Conservation (phyloP, 2,329 filamentous ascomycete genomes). For the Penicillium rolfsii region DNA sequence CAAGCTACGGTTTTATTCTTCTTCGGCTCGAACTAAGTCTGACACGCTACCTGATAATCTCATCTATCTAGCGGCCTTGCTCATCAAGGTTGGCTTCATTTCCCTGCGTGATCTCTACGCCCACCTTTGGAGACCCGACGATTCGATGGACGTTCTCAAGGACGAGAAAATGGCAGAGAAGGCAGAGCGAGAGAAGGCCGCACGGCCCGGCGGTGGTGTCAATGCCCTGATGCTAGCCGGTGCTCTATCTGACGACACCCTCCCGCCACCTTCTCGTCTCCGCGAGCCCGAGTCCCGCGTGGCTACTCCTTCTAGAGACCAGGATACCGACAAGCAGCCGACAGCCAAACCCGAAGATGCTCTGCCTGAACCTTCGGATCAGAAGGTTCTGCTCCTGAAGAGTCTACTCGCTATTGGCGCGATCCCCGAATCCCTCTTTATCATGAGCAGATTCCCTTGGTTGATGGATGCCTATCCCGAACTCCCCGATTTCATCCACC, state of each 20-base stretch:
- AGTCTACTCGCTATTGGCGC: conserved; percentile 89
- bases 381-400: conserved; percentile 83
- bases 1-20: conserved; percentile 94
- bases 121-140: conserved; percentile 84
- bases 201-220: conserved; percentile 69
- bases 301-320: conserved; percentile 58
- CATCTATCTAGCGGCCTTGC: conserved; percentile 84
- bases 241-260: conserved; percentile 80
- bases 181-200: conserved; percentile 73
- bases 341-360: conserved; percentile 48
- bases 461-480: conserved; percentile 83
- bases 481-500: conserved; percentile 77
- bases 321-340: conserved; percentile 49
- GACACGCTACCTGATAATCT: conserved; percentile 89
- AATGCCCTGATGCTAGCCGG: conserved; percentile 89
- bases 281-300: conserved; percentile 59
- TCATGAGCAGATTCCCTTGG: conserved; percentile 92
- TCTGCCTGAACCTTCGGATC: conserved; percentile 76
- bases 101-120: conserved; percentile 88
- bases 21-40: conserved; percentile 70
- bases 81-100: conserved; percentile 97
- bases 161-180: conserved; percentile 73
- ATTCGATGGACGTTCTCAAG: conserved; percentile 75
- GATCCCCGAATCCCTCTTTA: conserved; percentile 87
- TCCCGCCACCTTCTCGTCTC: conserved; percentile 50